Evolutionary conservation across 106 monocot species (phyloP), one percentile per base, ranked within the genome.

Genomic region (Dioscorea dumetorum): DNA sequence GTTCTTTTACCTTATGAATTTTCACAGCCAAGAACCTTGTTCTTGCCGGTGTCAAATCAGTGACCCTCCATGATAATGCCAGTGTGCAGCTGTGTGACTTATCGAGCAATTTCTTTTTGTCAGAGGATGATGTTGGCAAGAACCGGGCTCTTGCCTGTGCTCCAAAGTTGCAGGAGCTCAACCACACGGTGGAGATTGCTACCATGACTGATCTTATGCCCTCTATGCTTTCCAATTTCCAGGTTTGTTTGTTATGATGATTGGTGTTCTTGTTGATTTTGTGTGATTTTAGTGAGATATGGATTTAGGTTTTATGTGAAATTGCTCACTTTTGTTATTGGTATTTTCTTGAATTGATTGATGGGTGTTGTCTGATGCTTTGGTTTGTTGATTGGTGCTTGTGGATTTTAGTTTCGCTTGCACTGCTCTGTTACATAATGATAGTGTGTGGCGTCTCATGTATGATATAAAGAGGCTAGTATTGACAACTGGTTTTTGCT

Each of bases 11-110:
- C 12, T 21, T 10, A 17, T 61, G n/a, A 22, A 76, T 67, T 12
- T 74, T 75, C 28, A 71, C 78, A 92, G 91, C 91, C 51, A 92
- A 93, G 69, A 93, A 93, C 64, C 88, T 88, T 68, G 88, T 86
- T 41, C 85, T 93, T 69, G 88, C 88, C 4, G 93, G 88, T 52
- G 85, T 93, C 15, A 93, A 83, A 67, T 93, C 93, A 50, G 71
- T 88, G 21, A 88, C 85, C 33, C 58, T 93, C 52, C 88, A 88
- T 77, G 93, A 85, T 73, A 88, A 93, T 74, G 74, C 66, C 7
- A 73, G 23, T 23, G 81, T 86, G 11, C 83, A 93, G 18, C n/a
- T 93, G 22, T 86, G 93, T 85, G 93, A 85, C 52, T 73, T 93
- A 13, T 85, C 88, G 3, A 76, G 93, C 60, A 93, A 88, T 61